phyloP scores from a whole-genome alignment of 768 basidiomycete genomes.

The Suillus placidus region DNA sequence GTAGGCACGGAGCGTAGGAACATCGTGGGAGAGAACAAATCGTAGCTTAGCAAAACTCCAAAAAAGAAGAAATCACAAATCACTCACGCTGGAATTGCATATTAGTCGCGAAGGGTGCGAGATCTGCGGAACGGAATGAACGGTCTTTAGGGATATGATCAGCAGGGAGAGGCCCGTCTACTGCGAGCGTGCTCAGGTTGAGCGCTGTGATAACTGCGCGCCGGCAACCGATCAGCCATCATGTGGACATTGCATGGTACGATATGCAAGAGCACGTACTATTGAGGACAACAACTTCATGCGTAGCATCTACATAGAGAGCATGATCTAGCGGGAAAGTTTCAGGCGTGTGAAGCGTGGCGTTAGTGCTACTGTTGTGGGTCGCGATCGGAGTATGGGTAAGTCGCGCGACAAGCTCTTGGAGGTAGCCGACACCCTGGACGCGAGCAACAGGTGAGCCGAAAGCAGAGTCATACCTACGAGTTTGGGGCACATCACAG shows the following conservation, averaged over 20 bases:
- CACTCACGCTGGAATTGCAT: constrained; percentile 82
- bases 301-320: constrained; percentile 80
- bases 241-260: background rate
- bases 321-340: constrained; percentile 74
- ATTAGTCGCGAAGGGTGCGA: constrained; percentile 89
- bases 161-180: constrained; percentile 71
- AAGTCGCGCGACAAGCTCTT: constrained; percentile 82
- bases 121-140: constrained; percentile 72
- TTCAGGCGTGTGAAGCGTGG: constrained; percentile 69
- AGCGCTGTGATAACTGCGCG: constrained; percentile 76
- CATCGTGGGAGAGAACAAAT: background rate
- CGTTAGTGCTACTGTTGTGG: constrained; percentile 84
- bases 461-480: constrained; percentile 70
- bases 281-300: constrained; percentile 46
- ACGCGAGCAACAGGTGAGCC: constrained; percentile 80
- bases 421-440: constrained; percentile 78
- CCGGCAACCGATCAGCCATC: constrained; percentile 9
- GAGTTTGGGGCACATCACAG: constrained; percentile 8
- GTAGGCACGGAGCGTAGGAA: constrained; percentile 4
- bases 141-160: constrained; percentile 59
- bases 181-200: constrained; percentile 76
- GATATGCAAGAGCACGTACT: constrained; percentile 44
- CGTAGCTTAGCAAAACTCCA: background rate
- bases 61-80: constrained; percentile 13
- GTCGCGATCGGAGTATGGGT: constrained; percentile 70